A percentile compares a stretch with the other conserved stretches of the same genome.
Conservation (phyloP, 176 grass and related monocot genomes). For the Ensete glaucum region DNA sequence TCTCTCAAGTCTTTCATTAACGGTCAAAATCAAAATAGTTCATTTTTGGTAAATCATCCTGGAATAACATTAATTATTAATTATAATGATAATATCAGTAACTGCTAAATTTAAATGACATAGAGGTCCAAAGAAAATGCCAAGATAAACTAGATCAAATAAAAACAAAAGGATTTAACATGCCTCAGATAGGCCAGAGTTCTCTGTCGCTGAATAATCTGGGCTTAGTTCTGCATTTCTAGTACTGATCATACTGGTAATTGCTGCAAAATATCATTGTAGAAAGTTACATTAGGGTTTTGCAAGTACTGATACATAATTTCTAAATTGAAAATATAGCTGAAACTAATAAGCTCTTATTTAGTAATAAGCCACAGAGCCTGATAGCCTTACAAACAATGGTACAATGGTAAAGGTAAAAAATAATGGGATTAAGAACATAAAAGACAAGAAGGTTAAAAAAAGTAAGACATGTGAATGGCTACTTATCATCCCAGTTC, state of each 20-base stretch:
- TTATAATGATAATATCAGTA: too few species aligned
- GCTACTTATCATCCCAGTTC: too few species aligned
- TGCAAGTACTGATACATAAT: neutral
- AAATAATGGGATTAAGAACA: too few species aligned
- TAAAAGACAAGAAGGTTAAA: too few species aligned
- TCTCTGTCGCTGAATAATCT: slow-evolving; percentile 36
- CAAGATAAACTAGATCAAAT: slow-evolving; percentile 2
- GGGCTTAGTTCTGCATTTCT: slow-evolving; percentile 31
- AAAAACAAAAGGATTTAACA: slow-evolving; percentile 8
- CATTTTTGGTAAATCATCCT: neutral
- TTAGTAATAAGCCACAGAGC: too few species aligned
- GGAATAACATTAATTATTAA: neutral
- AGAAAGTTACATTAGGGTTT: slow-evolving; percentile 7
- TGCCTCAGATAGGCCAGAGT: slow-evolving; percentile 41
- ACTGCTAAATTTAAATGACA: neutral
- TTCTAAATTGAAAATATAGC: slow-evolving; percentile 12
- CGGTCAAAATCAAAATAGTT: neutral
- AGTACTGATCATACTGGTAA: slow-evolving; percentile 49
- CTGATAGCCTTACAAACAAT: neutral
- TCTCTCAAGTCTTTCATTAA: neutral
- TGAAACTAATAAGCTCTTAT: too few species aligned
- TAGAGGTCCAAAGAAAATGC: neutral
- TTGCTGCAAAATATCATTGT: slow-evolving; percentile 32
- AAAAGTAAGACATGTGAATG: too few species aligned
- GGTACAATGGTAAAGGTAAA: too few species aligned